Evolutionary conservation across 1,284 basidiomycete genomes (phyloP), one percentile per base, ranked within the genome.

Genomic region (Mycosarcoma mackinlayi): DNA sequence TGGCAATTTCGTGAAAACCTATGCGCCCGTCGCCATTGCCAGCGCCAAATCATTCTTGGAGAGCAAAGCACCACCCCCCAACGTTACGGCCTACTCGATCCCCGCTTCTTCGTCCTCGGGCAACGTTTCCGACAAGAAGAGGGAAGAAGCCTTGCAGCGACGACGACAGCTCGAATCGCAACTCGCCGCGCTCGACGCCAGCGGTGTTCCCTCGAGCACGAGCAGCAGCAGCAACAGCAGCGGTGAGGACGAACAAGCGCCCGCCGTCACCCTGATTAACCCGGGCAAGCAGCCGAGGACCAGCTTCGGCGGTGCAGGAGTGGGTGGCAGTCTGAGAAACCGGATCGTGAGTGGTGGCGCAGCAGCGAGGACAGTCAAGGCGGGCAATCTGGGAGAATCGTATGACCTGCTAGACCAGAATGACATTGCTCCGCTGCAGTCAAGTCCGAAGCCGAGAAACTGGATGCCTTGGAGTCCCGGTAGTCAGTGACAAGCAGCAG

Each of bases 371-470:
- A 69, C 58, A 6, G 54, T 49, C 13, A 59, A 55, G 23, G 54
- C 63, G 10, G 55, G 62, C 10, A 19, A 27, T 1, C 44, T 74
- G 49, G 63, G 67, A 1, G 71, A 71, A 31, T 46, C 39, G 16
- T 74, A 63, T 28, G 71, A 74, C 45, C 24, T 74, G 21, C n/a
- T 74, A 21, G 71, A 73, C 23, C 64, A 63, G 40, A 47, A 45
- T n/a, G 69, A 73, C 23, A 21, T 73, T 4, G 28, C 28, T 10
- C 52, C 53, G 6, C 13, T 48, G 2, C 54, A 58, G 24, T 23
- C 16, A 3, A 51, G 52, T 37, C 41, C 52, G 1, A 50, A 19
- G 24, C 48, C 33, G 25, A 45, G 37, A 4, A 39, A 38, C 24
- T 69, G 66, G 66, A 50, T 68, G 6, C 59, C 65, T 0, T 68